Percentiles rank a stretch among this genome's conserved stretches.
Conservation (phyloP, 202 grass and related monocot species). For the Panicum virgatum region DNA sequence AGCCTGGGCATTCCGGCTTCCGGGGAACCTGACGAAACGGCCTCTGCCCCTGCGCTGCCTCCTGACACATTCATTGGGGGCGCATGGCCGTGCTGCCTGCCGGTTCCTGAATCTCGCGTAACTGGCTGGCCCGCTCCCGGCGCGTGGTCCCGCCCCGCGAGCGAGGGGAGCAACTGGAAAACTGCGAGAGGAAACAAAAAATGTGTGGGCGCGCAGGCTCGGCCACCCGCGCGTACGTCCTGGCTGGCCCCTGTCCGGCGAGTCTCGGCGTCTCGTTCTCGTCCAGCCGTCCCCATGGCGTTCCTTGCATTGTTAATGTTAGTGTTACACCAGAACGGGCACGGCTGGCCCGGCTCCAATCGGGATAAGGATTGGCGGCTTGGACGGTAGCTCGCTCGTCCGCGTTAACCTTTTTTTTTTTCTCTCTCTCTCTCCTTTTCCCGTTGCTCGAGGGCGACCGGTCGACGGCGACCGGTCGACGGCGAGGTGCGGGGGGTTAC, state of each 20-base stretch:
- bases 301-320: background rate
- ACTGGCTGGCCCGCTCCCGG: background rate
- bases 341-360: background rate
- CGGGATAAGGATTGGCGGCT: background rate
- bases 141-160: background rate
- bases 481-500: background rate
- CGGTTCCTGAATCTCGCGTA: background rate
- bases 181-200: background rate
- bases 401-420: too few relatives aligned
- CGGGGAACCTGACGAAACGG: constrained; percentile 18
- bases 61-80: constrained; percentile 15
- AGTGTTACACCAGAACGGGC: background rate
- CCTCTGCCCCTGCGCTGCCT: too few relatives aligned
- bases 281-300: background rate
- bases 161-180: too few relatives aligned
- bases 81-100: background rate
- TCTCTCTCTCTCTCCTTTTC: background rate
- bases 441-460: too few relatives aligned
- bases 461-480: background rate
- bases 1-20: background rate
- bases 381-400: background rate
- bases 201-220: background rate
- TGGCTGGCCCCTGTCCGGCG: background rate
- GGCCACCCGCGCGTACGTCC: background rate
- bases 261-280: background rate